These are phyloP conservation scores for Phanerodontia chrysosporium DNA, from an alignment of 768 basidiomycete species.

Conservation along the genomic window DNA sequence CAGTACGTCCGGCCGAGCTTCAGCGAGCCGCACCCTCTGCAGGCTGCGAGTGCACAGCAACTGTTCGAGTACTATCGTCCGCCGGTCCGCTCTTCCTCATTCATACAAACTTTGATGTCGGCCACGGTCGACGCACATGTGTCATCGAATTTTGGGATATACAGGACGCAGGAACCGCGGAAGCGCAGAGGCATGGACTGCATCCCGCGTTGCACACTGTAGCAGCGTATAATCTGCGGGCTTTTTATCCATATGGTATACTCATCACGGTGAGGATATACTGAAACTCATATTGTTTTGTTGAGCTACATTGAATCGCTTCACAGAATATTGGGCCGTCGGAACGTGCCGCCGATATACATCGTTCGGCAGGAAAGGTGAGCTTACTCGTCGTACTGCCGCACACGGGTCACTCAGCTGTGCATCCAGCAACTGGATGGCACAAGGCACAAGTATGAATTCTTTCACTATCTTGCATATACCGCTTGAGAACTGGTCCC, in stretches of 20 bases:
- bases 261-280: conserved; percentile 4
- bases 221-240: neutral
- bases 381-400: no score
- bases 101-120: neutral
- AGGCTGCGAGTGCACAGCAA: neutral
- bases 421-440: no score
- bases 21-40: neutral
- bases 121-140: neutral
- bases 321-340: no score
- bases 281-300: no score
- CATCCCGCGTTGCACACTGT: neutral
- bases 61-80: conserved; percentile 1
- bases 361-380: no score
- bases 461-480: no score
- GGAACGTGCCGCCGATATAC: no score
- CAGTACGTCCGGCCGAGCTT: neutral
- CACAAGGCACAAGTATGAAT: no score
- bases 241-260: conserved; percentile 3
- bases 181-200: neutral
- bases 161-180: neutral
- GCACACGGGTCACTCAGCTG: no score
- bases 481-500: no score
- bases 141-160: conserved; percentile 6
- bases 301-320: no score
- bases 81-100: conserved; percentile 3